Base-by-base conservation (phyloP, 345 rosid species). In the Fremontodendron californicum region DNA sequence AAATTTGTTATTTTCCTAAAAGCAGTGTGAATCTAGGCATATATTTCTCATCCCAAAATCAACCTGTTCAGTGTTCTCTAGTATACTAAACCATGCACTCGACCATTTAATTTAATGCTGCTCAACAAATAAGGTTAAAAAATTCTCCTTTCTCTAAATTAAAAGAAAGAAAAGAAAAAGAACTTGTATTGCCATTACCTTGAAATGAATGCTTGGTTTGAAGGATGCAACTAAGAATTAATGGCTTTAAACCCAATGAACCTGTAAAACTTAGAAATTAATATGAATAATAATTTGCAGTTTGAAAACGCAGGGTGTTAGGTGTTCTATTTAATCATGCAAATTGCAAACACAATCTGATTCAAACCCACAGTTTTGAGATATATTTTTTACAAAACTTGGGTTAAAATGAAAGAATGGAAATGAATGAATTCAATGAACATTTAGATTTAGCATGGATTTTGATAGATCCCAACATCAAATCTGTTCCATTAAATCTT, bases 391-490 rank as follows among this genome's bases (percentile, higher is more conserved):
- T n/a, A n/a, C n/a, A 69, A 39, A 45, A 27, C 55, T 13, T 29
- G 58, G 29, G 27, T 31, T 33, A 19, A 46, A 68, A 23, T 8
- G 35, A 23, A 9, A n/a, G 69, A 64, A 23, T 3, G 46, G 37
- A 65, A 68, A 25, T 68, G 71, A 66, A 31, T 33, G 74, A 71
- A 49, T 71, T 49, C 74, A 71, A 49, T 71, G 61, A 71, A 71
- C 61, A 49, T 31, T 9, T 31, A 29, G 74, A 48, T 29, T 19
- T 33, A 25, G 1, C n/a, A 46, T 48, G 64, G 37, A 27, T 11
- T n/a, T 60, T 64, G 69, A 64, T 37, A 18, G 46, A 65, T 65
- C 46, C 31, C 13, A 65, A 49, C 60, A 71, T 49, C 61, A 71
- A 71, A 71, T 71, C 37, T n/a, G n/a, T n/a, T n/a, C n/a, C n/a